These are phyloP conservation scores for Pythium grandisporangium DNA, from an alignment of 352 stramenopile species.

Conservation along the genomic window DNA sequence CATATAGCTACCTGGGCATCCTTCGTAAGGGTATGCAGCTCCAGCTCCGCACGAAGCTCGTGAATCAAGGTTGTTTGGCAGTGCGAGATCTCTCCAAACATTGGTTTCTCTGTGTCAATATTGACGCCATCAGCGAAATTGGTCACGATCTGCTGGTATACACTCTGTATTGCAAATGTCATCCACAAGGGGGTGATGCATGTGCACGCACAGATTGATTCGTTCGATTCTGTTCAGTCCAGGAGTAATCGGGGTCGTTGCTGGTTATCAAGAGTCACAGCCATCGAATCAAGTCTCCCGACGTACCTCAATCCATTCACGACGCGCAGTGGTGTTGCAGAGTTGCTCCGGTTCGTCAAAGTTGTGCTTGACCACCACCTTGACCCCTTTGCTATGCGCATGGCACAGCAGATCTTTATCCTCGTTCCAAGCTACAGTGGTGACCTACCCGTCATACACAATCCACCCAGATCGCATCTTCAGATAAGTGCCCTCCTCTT, in stretches of 20 bases:
- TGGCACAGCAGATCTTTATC: slow-evolving; percentile 77
- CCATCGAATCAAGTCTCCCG: no score
- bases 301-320: slow-evolving; percentile 44
- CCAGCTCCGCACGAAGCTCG: slow-evolving; percentile 52
- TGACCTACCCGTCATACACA: slow-evolving; percentile 22
- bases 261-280: no score
- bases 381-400: slow-evolving; percentile 66
- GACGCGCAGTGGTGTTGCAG: slow-evolving; percentile 35
- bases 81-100: slow-evolving; percentile 25
- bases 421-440: slow-evolving; percentile 77
- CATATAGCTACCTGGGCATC: slow-evolving; percentile 61
- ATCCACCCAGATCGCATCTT: no score
- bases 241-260: no score
- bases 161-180: no score
- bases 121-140: slow-evolving; percentile 80
- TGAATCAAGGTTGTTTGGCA: slow-evolving; percentile 48
- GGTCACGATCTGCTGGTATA: slow-evolving; percentile 45
- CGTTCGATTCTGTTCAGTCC: no score
- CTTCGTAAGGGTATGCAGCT: slow-evolving; percentile 37
- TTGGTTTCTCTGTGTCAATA: slow-evolving; percentile 72
- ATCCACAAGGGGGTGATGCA: no score
- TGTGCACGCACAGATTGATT: no score
- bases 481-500: no score
- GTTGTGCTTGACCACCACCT: slow-evolving; percentile 75
- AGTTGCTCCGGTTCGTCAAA: slow-evolving; percentile 59